Base-by-base conservation (phyloP, 495 filamentous ascomycete genomes). In the Penicillium odoratum region DNA sequence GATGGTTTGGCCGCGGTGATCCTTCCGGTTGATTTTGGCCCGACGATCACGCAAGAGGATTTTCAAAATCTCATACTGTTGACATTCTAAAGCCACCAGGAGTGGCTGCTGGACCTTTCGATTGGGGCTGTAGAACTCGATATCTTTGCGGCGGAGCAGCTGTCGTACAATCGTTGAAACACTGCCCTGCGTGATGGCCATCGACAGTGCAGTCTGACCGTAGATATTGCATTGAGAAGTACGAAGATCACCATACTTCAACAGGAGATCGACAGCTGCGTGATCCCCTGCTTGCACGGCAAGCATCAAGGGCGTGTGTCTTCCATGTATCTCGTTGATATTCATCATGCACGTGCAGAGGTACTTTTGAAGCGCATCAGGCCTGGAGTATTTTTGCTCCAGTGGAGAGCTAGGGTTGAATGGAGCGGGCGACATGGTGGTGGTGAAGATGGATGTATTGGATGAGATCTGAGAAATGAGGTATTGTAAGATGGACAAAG, bases 81-180 rank as follows among this genome's bases (percentile, higher is more conserved):
- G n/a, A 31, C 33, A 55, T 55, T 55, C 43, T 26, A 55, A 16
- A 25, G 53, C 44, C 30, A 55, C 42, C 16, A 55, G 30, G 15
- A 55, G 26, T 18, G 53, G 53, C 28, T 31, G 0, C 28, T 55
- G 29, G 5, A 7, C 16, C 42, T 43, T 52, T 28, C 11, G 33
- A 29, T 40, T 11, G 2, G n/a, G 13, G 8, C 16, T 40, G 16
- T 40, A 21, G 49, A 52, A 4, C 18, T 52, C 33, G 25, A 43
- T 52, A 40, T 52, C 49, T 15, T 25, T 25, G 7, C 5, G 49
- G 15, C 49, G 31, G 38, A 52, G 33, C 5, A 52, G 34, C 16
- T 52, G 5, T 40, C 11, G 5, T 25, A 42, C 49, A 18, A 25
- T 52, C n/a, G n/a, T n/a, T 38, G 18, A n/a, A 3, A 42, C 16